Evolutionary conservation across 495 filamentous ascomycete genomes (phyloP).

Genomic region (Tuber melanosporum): DNA sequence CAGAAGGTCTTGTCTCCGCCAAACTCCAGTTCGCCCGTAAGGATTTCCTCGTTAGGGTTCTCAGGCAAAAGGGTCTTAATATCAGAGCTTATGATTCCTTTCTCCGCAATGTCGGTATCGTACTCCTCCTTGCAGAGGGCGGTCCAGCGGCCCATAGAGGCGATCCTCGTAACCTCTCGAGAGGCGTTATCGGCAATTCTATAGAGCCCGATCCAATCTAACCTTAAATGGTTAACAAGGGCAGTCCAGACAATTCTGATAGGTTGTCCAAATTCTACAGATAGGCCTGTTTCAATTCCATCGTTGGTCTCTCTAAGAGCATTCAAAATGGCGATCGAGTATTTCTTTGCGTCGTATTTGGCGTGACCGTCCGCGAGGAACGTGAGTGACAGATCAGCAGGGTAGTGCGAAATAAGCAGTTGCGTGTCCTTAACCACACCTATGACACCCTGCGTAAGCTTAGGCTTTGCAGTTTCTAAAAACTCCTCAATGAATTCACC

Average conservation of each 20-base stretch:
- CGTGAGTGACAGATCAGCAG: constrained; percentile 77
- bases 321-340: constrained; percentile 59
- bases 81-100: constrained; percentile 70
- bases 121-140: constrained; percentile 69
- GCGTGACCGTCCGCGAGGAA: constrained; percentile 73
- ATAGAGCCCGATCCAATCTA: constrained; percentile 94
- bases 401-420: constrained; percentile 81
- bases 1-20: constrained; percentile 93
- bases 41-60: constrained; percentile 49
- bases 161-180: constrained; percentile 71
- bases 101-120: constrained; percentile 67
- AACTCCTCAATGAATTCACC: constrained; percentile 86
- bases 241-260: constrained; percentile 90
- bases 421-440: constrained; percentile 83
- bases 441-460: constrained; percentile 76
- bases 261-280: constrained; percentile 83
- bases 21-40: constrained; percentile 77
- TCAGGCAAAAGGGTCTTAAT: constrained; percentile 46
- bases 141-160: constrained; percentile 85
- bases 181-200: constrained; percentile 87
- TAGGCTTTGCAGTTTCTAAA: constrained; percentile 78
- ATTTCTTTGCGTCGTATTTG: constrained; percentile 76
- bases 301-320: constrained; percentile 46
- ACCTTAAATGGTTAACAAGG: constrained; percentile 81
- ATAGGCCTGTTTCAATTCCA: constrained; percentile 60